A percentile compares a stretch with the other conserved stretches of the same genome.
These are phyloP conservation scores for Naganishia onofrii DNA, from an alignment of 768 basidiomycete genomes.

Conservation along the genomic window DNA sequence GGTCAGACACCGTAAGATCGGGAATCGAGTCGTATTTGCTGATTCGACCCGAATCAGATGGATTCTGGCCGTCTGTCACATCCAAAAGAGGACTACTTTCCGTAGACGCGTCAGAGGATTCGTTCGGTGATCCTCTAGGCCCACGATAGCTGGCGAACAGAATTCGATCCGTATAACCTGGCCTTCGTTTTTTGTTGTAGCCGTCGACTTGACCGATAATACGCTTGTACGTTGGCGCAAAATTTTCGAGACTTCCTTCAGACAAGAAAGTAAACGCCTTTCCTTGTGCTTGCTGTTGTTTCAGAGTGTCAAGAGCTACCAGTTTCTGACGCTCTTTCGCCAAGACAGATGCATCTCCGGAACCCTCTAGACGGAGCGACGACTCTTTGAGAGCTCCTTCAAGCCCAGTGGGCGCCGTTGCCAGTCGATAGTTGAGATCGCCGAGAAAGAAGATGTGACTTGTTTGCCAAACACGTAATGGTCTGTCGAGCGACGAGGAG, in stretches of 20 bases:
- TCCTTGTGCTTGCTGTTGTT: slow-evolving; percentile 62
- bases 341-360: slow-evolving; percentile 31
- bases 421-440: slow-evolving; percentile 85
- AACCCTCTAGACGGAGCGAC: neutral
- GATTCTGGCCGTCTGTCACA: neutral
- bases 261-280: slow-evolving; percentile 68
- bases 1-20: slow-evolving; percentile 84
- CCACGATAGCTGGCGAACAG: slow-evolving; percentile 71
- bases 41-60: slow-evolving; percentile 52
- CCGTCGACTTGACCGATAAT: slow-evolving; percentile 73
- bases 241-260: slow-evolving; percentile 83
- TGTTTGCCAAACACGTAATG: slow-evolving; percentile 64
- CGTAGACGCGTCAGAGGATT: slow-evolving; percentile 48
- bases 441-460: slow-evolving; percentile 91
- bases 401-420: slow-evolving; percentile 49
- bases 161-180: slow-evolving; percentile 91
- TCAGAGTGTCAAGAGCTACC: slow-evolving; percentile 44
- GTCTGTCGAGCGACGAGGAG: slow-evolving; percentile 58
- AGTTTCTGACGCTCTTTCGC: slow-evolving; percentile 42
- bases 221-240: slow-evolving; percentile 91
- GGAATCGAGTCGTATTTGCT: slow-evolving; percentile 75
- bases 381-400: slow-evolving; percentile 57
- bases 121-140: slow-evolving; percentile 63
- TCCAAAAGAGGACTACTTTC: slow-evolving; percentile 34
- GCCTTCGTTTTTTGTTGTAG: slow-evolving; percentile 69